These are phyloP conservation scores for Citrus australasica DNA, from an alignment of 345 rosid genomes.

Conservation along the genomic window DNA sequence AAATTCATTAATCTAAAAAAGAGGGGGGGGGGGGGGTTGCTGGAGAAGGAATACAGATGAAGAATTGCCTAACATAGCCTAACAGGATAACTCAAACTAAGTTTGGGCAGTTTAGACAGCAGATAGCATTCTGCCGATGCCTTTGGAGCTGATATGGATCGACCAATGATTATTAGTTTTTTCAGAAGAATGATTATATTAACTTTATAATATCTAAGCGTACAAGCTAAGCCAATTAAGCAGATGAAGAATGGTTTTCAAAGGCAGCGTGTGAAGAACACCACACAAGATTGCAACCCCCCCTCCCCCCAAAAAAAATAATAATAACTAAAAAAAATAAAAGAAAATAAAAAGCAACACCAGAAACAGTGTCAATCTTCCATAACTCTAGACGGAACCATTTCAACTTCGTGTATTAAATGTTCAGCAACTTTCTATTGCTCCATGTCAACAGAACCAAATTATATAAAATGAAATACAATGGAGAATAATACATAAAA, in stretches of 20 bases:
- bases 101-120: not conserved
- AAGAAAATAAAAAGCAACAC: not conserved
- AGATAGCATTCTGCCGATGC: not conserved
- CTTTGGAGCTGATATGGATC: not conserved
- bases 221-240: not conserved
- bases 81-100: not conserved
- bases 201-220: not conserved
- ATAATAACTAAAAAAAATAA: too few species aligned
- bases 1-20: not conserved
- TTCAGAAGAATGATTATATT: not conserved
- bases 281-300: not conserved
- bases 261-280: not conserved
- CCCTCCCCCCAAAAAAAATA: too few species aligned
- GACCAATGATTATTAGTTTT: not conserved
- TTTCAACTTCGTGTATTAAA: not conserved
- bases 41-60: not conserved
- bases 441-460: not conserved
- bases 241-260: not conserved
- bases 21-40: too few species aligned
- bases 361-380: not conserved
- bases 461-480: not conserved
- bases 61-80: not conserved
- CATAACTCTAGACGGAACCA: not conserved
- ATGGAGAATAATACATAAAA: too few species aligned
- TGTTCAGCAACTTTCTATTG: not conserved